These are phyloP conservation scores for Holtermannia corniformis DNA, from an alignment of 768 basidiomycete species.

Conservation along the genomic window DNA sequence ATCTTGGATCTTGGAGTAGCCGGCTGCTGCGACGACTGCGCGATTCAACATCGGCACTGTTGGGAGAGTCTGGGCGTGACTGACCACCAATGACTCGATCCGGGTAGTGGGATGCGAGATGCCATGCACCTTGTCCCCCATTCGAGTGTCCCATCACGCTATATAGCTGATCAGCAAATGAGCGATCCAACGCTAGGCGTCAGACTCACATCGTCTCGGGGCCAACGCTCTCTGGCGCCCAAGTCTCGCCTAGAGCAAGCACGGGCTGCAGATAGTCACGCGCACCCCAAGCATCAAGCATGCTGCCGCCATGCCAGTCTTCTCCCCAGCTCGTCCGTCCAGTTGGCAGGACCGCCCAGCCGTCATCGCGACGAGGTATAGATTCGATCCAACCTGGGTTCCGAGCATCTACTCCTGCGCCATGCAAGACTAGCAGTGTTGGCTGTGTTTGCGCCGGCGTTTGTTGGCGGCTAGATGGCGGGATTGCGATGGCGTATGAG, in stretches of 20 bases:
- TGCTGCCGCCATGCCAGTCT: slow-evolving; percentile 85
- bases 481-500: slow-evolving; percentile 32
- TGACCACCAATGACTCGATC: slow-evolving; percentile 47
- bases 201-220: slow-evolving; percentile 39
- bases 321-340: slow-evolving; percentile 82
- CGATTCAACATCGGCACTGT: background rate
- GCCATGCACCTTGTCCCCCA: slow-evolving; percentile 84
- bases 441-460: slow-evolving; percentile 40
- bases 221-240: slow-evolving; percentile 17
- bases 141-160: slow-evolving; percentile 83
- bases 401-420: slow-evolving; percentile 69
- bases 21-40: slow-evolving; percentile 65
- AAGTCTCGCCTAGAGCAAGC: slow-evolving; percentile 27
- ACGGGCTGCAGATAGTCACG: slow-evolving; percentile 53
- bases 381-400: slow-evolving; percentile 56
- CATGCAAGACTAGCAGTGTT: slow-evolving; percentile 48
- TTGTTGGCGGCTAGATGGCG: slow-evolving; percentile 6
- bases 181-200: slow-evolving; percentile 14
- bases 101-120: slow-evolving; percentile 64
- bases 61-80: no score
- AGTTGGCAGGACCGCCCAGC: slow-evolving; percentile 74
- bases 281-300: slow-evolving; percentile 57
- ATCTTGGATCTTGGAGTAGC: slow-evolving; percentile 75
- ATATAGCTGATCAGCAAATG: slow-evolving; percentile 43
- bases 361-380: slow-evolving; percentile 51